Percentiles rank a stretch among this genome's conserved stretches.
phyloP scores from a whole-genome alignment of 768 basidiomycete genomes.

The Russula sp. region DNA sequence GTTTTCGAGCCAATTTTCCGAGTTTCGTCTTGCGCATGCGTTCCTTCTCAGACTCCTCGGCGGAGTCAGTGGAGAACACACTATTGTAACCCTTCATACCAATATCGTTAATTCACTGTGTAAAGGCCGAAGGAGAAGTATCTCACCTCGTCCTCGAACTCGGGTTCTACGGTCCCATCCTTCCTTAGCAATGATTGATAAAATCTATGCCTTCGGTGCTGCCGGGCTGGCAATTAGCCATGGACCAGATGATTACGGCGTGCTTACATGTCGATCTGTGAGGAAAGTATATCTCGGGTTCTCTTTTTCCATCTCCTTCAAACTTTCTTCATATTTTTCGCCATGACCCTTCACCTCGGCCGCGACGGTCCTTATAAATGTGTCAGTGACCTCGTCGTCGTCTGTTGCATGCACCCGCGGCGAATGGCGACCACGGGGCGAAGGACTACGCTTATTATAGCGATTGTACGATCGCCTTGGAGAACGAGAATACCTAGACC shows the following conservation, averaged over 20 bases:
- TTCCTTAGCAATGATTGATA: slow-evolving; percentile 64
- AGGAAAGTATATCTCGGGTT: slow-evolving; percentile 84
- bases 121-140: neutral
- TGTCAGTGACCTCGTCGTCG: slow-evolving; percentile 69
- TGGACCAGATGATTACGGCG: slow-evolving; percentile 23
- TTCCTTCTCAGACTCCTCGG: slow-evolving; percentile 89
- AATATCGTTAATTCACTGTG: neutral
- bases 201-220: slow-evolving; percentile 68
- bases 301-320: slow-evolving; percentile 67
- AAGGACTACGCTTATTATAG: slow-evolving; percentile 38
- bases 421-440: slow-evolving; percentile 34
- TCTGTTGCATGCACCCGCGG: slow-evolving; percentile 34
- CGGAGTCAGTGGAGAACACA: slow-evolving; percentile 87
- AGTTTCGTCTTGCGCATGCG: slow-evolving; percentile 66
- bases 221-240: slow-evolving; percentile 4
- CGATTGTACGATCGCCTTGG: slow-evolving; percentile 33
- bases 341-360: slow-evolving; percentile 80
- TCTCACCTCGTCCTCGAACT: slow-evolving; percentile 74
- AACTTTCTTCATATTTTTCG: slow-evolving; percentile 60
- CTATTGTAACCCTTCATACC: slow-evolving; percentile 69
- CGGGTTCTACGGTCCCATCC: slow-evolving; percentile 46
- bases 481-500: slow-evolving; percentile 32
- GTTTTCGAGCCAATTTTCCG: slow-evolving; percentile 68
- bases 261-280: slow-evolving; percentile 19
- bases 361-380: slow-evolving; percentile 83